These are phyloP conservation scores for Cicer bijugum DNA, from an alignment of 306 rosid species.

Conservation along the genomic window DNA sequence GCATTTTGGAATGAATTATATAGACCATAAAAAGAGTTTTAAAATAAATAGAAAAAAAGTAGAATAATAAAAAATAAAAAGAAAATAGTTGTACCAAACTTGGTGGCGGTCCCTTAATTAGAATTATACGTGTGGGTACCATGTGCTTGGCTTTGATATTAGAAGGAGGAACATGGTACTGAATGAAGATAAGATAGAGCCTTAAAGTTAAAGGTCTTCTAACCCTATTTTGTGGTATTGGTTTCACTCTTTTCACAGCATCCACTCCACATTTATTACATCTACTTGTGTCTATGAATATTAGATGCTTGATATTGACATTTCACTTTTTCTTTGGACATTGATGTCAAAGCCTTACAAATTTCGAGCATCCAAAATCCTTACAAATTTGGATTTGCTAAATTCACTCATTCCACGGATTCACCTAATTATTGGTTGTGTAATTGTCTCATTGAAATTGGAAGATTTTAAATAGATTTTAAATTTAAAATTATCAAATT, in stretches of 20 bases:
- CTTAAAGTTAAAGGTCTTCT: conserved; percentile 30
- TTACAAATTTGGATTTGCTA: too few species aligned
- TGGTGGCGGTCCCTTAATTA: conserved; percentile 69
- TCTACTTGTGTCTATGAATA: conserved; percentile 32
- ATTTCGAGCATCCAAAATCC: too few species aligned
- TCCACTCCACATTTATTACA: conserved; percentile 40
- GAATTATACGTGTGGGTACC: conserved; percentile 45
- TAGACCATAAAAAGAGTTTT: neutral
- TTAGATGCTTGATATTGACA: conserved; percentile 42
- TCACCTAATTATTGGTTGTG: too few species aligned
- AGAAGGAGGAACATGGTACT: conserved; percentile 42
- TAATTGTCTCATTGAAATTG: too few species aligned
- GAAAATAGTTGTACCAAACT: conserved; percentile 28
- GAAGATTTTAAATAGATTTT: too few species aligned
- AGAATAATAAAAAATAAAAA: conserved; percentile 32
- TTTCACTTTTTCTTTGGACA: conserved; percentile 11
- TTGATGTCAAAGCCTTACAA: conserved; percentile 29
- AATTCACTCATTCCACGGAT: too few species aligned
- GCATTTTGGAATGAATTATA: neutral
- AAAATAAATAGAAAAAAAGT: conserved; percentile 1
- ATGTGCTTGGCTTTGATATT: conserved; percentile 47
- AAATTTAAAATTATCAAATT: too few species aligned
- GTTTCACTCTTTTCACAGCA: conserved; percentile 34
- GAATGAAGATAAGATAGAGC: conserved; percentile 40
- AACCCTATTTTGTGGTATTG: conserved; percentile 47